Conservation (phyloP, 2,329 filamentous ascomycete genomes). For the Tolypocladium cylindrosporum region DNA sequence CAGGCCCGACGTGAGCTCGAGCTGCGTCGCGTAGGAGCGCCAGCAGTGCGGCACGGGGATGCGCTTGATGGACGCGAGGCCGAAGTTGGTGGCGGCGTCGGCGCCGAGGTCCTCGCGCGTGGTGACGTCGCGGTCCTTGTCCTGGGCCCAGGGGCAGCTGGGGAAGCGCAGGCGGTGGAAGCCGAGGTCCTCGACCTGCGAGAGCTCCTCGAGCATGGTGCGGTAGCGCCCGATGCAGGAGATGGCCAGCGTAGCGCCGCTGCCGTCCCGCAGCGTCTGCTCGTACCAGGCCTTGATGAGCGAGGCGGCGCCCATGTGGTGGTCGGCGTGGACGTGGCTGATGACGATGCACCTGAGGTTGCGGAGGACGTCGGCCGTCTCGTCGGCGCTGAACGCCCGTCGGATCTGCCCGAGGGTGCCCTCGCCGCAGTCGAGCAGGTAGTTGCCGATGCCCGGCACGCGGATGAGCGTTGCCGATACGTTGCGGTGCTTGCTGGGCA, state of each 20-base stretch:
- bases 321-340: constrained; percentile 91
- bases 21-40: constrained; percentile 62
- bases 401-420: constrained; percentile 82
- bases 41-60: constrained; percentile 69
- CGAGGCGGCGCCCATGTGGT: constrained; percentile 77
- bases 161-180: constrained; percentile 40
- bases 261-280: constrained; percentile 25
- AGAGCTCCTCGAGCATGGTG: constrained; percentile 69
- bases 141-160: constrained; percentile 11
- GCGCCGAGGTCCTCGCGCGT: constrained; percentile 29
- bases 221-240: constrained; percentile 64
- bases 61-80: constrained; percentile 57
- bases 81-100: constrained; percentile 39
- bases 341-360: constrained; percentile 82
- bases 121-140: constrained; percentile 15
- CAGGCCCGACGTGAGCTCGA: constrained; percentile 71
- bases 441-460: constrained; percentile 77
- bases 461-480: constrained; percentile 81
- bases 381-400: constrained; percentile 56
- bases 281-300: constrained; percentile 78
- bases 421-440: constrained; percentile 86
- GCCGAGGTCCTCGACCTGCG: constrained; percentile 66
- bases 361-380: constrained; percentile 60
- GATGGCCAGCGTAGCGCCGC: constrained; percentile 45
- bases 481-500: constrained; percentile 90